These are phyloP conservation scores for Eucalyptus cloeziana DNA, from an alignment of 345 rosid species.

Conservation along the genomic window DNA sequence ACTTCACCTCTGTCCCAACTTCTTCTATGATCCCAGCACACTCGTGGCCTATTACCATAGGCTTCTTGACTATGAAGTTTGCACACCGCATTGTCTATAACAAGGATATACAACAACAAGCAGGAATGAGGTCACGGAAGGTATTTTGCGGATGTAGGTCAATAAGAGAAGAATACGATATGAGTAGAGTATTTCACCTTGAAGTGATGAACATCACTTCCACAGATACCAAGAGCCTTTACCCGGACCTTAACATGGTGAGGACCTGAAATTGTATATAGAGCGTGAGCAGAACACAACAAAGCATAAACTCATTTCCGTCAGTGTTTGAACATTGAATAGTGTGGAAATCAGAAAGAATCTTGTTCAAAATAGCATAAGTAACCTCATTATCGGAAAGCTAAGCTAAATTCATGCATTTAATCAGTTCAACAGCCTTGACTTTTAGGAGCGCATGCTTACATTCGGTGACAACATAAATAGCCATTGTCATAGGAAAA, in stretches of 20 bases:
- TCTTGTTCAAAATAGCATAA: not conserved
- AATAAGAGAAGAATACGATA: not conserved
- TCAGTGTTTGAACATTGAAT: not conserved
- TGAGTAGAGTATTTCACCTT: slow-evolving; percentile 18
- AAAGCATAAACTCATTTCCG: not conserved
- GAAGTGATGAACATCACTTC: slow-evolving; percentile 60
- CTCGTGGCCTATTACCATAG: slow-evolving; percentile 95
- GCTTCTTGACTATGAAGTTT: slow-evolving; percentile 76
- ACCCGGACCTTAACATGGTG: slow-evolving; percentile 37
- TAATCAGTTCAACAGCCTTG: not conserved
- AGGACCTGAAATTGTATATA: slow-evolving; percentile 16
- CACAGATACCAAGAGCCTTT: slow-evolving; percentile 59
- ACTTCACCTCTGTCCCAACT: slow-evolving; percentile 67
- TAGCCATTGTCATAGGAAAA: not conserved
- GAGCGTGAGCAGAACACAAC: not conserved
- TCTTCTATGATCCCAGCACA: slow-evolving; percentile 88
- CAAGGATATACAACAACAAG: not conserved
- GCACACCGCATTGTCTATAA: slow-evolving; percentile 67
- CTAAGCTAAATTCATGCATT: not conserved
- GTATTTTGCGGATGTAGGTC: not conserved
- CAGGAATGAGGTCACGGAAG: not conserved
- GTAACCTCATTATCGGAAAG: not conserved
- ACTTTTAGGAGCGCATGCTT: not conserved
- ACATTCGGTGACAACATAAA: not conserved
- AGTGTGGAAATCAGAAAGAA: not conserved